A percentile compares a stretch with the other conserved stretches of the same genome.
These are phyloP conservation scores for Penicillium riverlandense DNA, from an alignment of 495 filamentous ascomycete genomes.

Conservation along the genomic window DNA sequence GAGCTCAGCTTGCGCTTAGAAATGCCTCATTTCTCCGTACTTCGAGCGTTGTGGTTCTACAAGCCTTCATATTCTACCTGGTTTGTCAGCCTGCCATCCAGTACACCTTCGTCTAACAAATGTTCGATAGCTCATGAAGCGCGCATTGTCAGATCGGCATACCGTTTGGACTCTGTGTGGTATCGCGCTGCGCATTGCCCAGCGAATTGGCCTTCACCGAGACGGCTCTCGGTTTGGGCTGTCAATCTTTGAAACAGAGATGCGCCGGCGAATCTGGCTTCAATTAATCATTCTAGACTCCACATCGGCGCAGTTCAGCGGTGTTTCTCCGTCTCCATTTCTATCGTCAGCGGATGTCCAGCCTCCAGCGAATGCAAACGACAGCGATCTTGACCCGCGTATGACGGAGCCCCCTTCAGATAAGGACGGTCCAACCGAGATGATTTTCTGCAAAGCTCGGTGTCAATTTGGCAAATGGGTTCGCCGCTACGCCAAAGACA, in stretches of 20 bases:
- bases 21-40: conserved; percentile 42
- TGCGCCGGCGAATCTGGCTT: conserved; percentile 37
- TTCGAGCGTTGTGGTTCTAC: conserved; percentile 34
- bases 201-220: conserved; percentile 39
- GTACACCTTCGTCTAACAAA: neutral
- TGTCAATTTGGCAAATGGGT: conserved; percentile 36
- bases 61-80: conserved; percentile 39
- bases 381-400: conserved; percentile 50
- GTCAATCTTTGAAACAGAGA: conserved; percentile 37
- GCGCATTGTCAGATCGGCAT: conserved; percentile 28
- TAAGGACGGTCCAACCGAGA: conserved; percentile 55
- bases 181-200: conserved; percentile 32
- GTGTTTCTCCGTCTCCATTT: conserved; percentile 14
- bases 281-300: conserved; percentile 28
- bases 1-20: conserved; percentile 35
- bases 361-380: conserved; percentile 48
- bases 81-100: conserved; percentile 8
- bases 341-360: conserved; percentile 17
- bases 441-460: conserved; percentile 58
- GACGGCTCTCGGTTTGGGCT: conserved; percentile 30
- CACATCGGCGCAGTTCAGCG: conserved; percentile 27
- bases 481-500: conserved; percentile 19
- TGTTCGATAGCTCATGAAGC: conserved; percentile 18
- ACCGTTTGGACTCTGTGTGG: conserved; percentile 38
- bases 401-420: conserved; percentile 47